Conservation (phyloP, 441 rosid genomes). For the Adansonia madagascariensis region DNA sequence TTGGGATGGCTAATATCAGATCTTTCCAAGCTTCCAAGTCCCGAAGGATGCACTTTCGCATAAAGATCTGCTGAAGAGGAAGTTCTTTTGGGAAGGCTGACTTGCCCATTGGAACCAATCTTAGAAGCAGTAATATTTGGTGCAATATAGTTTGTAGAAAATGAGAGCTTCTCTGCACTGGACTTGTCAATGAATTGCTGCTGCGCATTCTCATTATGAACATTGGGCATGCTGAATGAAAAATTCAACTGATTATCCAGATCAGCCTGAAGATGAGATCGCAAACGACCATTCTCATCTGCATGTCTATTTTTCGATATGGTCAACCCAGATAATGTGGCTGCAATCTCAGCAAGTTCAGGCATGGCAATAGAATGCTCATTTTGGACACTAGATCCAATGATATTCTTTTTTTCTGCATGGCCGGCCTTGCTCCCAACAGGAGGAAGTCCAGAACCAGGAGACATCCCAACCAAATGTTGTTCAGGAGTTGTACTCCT, state of each 20-base stretch:
- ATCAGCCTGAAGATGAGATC: slow-evolving; percentile 48
- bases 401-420: slow-evolving; percentile 53
- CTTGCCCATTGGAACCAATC: slow-evolving; percentile 50
- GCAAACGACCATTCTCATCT: slow-evolving; percentile 44
- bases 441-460: slow-evolving; percentile 68
- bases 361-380: slow-evolving; percentile 43
- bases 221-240: slow-evolving; percentile 50
- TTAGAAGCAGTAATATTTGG: slow-evolving; percentile 50
- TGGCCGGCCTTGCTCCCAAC: slow-evolving; percentile 62
- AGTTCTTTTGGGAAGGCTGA: slow-evolving; percentile 65
- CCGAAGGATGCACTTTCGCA: slow-evolving; percentile 53
- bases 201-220: slow-evolving; percentile 54
- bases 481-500: slow-evolving; percentile 77
- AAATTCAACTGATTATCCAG: slow-evolving; percentile 51
- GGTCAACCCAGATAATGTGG: slow-evolving; percentile 57
- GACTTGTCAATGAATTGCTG: slow-evolving; percentile 52
- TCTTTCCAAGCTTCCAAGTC: slow-evolving; percentile 52
- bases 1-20: slow-evolving; percentile 47
- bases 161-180: slow-evolving; percentile 49
- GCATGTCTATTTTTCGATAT: slow-evolving; percentile 52
- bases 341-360: slow-evolving; percentile 61
- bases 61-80: slow-evolving; percentile 72
- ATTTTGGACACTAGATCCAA: slow-evolving; percentile 50
- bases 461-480: slow-evolving; percentile 54
- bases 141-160: slow-evolving; percentile 41